These are phyloP conservation scores for Boletus vinaceobasis DNA, from an alignment of 768 basidiomycete species.

Conservation along the genomic window DNA sequence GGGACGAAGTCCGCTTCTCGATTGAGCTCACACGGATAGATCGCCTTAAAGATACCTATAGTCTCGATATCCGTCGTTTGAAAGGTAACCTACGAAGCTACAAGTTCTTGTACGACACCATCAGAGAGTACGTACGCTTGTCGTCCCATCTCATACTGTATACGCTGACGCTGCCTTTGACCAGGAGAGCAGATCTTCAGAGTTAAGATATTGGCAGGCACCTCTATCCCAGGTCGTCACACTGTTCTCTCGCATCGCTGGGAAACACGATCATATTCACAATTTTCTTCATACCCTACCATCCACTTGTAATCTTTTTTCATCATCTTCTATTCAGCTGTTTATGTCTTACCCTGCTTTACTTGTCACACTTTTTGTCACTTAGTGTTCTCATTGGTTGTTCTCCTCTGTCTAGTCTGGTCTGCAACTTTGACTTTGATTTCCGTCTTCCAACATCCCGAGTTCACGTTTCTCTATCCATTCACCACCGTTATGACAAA, in stretches of 20 bases:
- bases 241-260: neutral
- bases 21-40: constrained; percentile 91
- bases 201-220: constrained; percentile 30
- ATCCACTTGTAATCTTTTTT: constrained; percentile 20
- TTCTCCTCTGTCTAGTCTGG: constrained; percentile 6
- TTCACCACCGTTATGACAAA: constrained; percentile 22
- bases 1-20: constrained; percentile 95
- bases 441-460: neutral
- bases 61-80: constrained; percentile 86
- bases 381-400: constrained; percentile 18
- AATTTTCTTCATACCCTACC: constrained; percentile 29
- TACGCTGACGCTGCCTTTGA: constrained; percentile 9
- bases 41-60: constrained; percentile 85
- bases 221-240: constrained; percentile 13
- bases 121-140: constrained; percentile 67
- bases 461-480: constrained; percentile 1
- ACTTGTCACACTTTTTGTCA: constrained; percentile 12
- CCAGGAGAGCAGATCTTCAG: constrained; percentile 37
- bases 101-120: constrained; percentile 85
- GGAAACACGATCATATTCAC: constrained; percentile 7
- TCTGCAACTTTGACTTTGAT: neutral
- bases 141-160: constrained; percentile 7
- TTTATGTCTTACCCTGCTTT: constrained; percentile 24
- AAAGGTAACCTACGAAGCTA: constrained; percentile 93
- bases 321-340: constrained; percentile 11